Evolutionary conservation across 768 basidiomycete species (phyloP).

Genomic region (Boletus reticulatus): DNA sequence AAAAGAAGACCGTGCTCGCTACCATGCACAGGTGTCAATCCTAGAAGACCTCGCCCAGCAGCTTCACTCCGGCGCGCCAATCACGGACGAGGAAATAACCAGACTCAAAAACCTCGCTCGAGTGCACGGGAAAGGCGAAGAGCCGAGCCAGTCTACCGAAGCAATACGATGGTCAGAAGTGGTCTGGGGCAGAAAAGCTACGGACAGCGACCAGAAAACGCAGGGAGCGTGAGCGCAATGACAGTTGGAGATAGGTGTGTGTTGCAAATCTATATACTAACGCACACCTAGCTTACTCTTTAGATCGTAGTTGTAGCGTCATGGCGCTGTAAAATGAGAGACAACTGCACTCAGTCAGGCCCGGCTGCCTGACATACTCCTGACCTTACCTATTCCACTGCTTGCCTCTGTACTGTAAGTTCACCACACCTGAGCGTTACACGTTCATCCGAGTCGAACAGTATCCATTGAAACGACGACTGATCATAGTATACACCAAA

Average conservation of each 20-base stretch:
- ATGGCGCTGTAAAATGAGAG: background rate
- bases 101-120: constrained; percentile 55
- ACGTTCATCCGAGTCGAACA: background rate
- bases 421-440: background rate
- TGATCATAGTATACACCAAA: constrained; percentile 2
- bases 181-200: constrained; percentile 40
- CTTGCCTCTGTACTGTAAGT: background rate
- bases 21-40: constrained; percentile 59
- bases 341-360: background rate
- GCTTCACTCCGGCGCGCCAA: constrained; percentile 43
- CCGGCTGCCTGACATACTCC: background rate
- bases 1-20: constrained; percentile 52
- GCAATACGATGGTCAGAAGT: constrained; percentile 51
- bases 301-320: background rate
- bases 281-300: background rate
- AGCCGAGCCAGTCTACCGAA: constrained; percentile 6
- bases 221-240: constrained; percentile 8
- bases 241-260: constrained; percentile 40
- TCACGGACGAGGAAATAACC: constrained; percentile 51
- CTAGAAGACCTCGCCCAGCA: constrained; percentile 57
- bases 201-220: constrained; percentile 10
- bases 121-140: constrained; percentile 24
- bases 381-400: background rate
- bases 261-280: background rate
- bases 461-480: background rate